Conservation (phyloP, 306 rosid genomes). For the Elaeagnus macrophylla region DNA sequence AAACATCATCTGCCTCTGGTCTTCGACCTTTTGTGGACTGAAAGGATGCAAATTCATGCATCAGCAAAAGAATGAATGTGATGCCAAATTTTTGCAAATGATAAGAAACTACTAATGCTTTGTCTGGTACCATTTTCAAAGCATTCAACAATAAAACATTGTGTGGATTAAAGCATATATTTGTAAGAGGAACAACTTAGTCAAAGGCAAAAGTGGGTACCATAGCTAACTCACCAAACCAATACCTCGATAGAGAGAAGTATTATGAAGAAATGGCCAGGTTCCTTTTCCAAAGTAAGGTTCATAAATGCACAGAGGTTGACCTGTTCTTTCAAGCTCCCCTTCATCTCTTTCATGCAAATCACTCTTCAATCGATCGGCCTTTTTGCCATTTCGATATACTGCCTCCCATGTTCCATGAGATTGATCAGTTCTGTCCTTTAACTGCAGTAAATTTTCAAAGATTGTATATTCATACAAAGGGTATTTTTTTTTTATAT, state of each 20-base stretch:
- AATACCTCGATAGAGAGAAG: conserved; percentile 81
- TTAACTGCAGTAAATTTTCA: conserved; percentile 43
- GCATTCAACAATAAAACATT: too few relatives aligned
- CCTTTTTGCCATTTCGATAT: conserved; percentile 66
- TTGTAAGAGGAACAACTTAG: background rate
- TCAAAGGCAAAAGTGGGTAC: too few relatives aligned
- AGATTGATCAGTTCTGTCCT: conserved; percentile 79
- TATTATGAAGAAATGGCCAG: conserved; percentile 84
- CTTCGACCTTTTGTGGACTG: conserved; percentile 85
- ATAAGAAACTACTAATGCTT: too few relatives aligned
- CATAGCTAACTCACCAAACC: conserved; percentile 87
- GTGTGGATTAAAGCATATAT: too few relatives aligned
- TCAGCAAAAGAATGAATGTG: background rate
- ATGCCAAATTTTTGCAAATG: background rate
- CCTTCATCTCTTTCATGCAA: conserved; percentile 92
- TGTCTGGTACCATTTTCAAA: too few relatives aligned
- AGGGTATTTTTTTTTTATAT: too few relatives aligned
- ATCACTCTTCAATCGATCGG: conserved; percentile 70
- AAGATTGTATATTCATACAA: conserved; percentile 5
- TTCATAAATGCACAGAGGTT: conserved; percentile 83
- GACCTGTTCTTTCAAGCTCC: conserved; percentile 95
- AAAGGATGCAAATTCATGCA: conserved; percentile 10
- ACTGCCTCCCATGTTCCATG: conserved; percentile 94
- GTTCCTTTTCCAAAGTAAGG: conserved; percentile 87
- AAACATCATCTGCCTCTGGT: conserved; percentile 66